Conservation (phyloP, 148 eudicot genomes). For the Fagopyrum esculentum region DNA sequence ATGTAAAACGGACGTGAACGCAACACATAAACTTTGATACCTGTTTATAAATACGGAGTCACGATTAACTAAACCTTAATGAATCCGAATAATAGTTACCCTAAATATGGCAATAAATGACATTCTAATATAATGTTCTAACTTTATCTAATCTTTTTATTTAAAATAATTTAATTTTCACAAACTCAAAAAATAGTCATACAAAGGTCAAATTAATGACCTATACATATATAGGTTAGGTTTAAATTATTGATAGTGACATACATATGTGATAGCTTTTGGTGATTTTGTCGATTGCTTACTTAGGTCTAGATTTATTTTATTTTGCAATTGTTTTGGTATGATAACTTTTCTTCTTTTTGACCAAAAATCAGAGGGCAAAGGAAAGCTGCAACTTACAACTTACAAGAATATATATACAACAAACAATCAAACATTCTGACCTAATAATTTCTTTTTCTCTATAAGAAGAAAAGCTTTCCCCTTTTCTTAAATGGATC, state of each 20-base stretch:
- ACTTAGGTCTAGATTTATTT: no score
- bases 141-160: no score
- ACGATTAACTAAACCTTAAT: no score
- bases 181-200: no score
- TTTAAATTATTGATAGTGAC: background rate
- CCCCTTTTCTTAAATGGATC: no score
- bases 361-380: background rate
- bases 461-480: background rate
- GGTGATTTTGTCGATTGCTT: background rate
- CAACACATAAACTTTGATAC: no score
- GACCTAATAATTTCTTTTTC: background rate
- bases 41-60: no score
- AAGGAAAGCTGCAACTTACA: background rate
- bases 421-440: background rate
- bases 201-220: background rate
- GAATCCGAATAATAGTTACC: no score
- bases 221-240: background rate
- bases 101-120: no score
- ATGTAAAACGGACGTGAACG: no score
- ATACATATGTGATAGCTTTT: background rate
- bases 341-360: background rate
- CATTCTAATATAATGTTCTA: no score
- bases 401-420: background rate
- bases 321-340: background rate
- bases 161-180: no score